Evolutionary conservation across 495 filamentous ascomycete genomes (phyloP), one percentile per base, ranked within the genome.

Genomic region (Acidiella bohemica): DNA sequence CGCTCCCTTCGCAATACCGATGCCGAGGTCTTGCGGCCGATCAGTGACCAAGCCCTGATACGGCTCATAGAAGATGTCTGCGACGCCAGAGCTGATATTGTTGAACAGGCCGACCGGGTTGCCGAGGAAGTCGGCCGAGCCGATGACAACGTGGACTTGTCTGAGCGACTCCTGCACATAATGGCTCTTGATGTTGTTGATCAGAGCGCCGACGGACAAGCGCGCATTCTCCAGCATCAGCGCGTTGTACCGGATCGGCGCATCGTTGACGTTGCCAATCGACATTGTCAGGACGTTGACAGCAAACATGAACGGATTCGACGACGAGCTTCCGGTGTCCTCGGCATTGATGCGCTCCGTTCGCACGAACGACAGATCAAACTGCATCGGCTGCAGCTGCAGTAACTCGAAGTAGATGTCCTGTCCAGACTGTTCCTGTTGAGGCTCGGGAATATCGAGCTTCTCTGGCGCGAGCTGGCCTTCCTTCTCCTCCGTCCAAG

Each of bases 211-310:
- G 11, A 86, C 71, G 1, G 92, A 93, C 24, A 95, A 81, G 22
- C 90, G 81, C 19, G 85, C 86, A 53, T 97, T 97, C 58, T 96
- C 90, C 9, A 97, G 64, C 71, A 97, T 83, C 23, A 97, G 63
- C 10, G 90, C 83, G 49, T 94, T 96, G 44, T 96, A 72, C 30
- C 85, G 75, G 19, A 97, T 72, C 0, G 90, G 90, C 12, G 90
- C 90, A 59, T 97, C 90, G 53, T 96, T 97, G 67, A 97, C 79
- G 53, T 97, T 97, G 37, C 90, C 90, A 51, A 97, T 84, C 9
- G 90, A 93, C 90, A 97, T 97, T 14, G 90, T 95, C 68, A 97
- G 76, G 51, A 94, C 81, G 57, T 97, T 94, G 58, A 97, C 75
- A 56, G 94, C 81, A 66, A 95, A 96, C 86, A 95, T 93, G 61